Conservation (phyloP, 768 basidiomycete species). For the Boletus subcaerulescens region DNA sequence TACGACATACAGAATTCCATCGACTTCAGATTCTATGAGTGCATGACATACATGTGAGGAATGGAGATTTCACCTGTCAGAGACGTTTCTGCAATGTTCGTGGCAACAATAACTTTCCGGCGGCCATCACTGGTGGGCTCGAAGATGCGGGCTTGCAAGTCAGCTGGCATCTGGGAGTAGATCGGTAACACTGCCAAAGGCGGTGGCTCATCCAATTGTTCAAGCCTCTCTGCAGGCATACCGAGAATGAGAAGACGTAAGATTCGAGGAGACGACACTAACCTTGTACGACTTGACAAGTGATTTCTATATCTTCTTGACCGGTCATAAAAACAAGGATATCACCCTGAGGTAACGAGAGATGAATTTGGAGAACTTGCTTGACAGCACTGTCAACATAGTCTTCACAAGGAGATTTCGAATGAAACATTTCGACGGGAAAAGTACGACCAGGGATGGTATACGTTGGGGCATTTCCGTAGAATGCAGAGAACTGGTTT, state of each 20-base stretch:
- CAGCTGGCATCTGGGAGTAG: conserved; percentile 99
- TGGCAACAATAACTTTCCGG: conserved; percentile 96
- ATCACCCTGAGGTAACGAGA: conserved; percentile 90
- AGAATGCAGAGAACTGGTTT: conserved; percentile 90
- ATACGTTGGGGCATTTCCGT: conserved; percentile 91
- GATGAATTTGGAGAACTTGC: conserved; percentile 94
- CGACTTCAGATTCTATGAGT: conserved; percentile 51
- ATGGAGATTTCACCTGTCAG: conserved; percentile 63
- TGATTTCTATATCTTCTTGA: conserved; percentile 98
- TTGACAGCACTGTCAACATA: conserved; percentile 98
- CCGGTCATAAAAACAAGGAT: conserved; percentile 99
- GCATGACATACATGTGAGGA: background rate
- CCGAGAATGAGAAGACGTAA: background rate
- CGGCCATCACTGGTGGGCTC: conserved; percentile 91
- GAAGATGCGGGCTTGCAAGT: conserved; percentile 97
- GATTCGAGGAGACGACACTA: conserved; percentile 14
- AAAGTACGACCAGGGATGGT: conserved; percentile 95
- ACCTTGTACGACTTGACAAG: conserved; percentile 93
- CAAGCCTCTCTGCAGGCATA: conserved; percentile 68
- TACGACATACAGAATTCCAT: conserved; percentile 96
- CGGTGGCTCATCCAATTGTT: conserved; percentile 87
- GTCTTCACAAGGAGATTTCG: conserved; percentile 98
- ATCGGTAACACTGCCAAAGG: conserved; percentile 92
- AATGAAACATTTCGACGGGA: conserved; percentile 94
- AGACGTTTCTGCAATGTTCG: conserved; percentile 98